Base-by-base conservation (phyloP, 768 basidiomycete genomes). In the Xanthoconium stramineum region DNA sequence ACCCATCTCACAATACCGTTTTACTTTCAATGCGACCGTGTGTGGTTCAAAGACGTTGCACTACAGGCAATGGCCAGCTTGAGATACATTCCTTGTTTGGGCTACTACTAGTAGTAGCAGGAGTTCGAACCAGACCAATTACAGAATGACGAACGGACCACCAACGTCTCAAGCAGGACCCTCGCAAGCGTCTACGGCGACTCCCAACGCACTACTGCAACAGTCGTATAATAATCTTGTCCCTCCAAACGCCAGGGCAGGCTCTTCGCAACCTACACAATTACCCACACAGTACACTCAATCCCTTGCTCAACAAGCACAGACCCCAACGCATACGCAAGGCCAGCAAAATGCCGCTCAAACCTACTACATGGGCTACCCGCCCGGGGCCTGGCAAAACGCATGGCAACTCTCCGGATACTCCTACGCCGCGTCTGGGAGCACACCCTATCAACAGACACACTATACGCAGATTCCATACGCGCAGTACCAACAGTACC, bases 131-230 rank as follows among this genome's bases (percentile, higher is more conserved):
- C 33, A 12, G 12, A 35, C 33, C 33, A 35, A 12, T 6, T 28
- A 37, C 12, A 1, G 14, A 57, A 80, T 77, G 76, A 72, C 73
- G 38, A 73, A 71, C 58, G 76, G 75, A 47, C 74, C 75, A 30
- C 75, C 75, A 37, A 61, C 78, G 5, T 69, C 73, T 12, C 76
- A 74, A 49, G 75, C 80, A 20, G 75, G 74, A 9, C 71, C 76
- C 19, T 75, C 77, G 17, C 64, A 67, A 24, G 38, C 39, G 30
- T 19, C 63, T 13, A 29, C 60, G 33, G 42, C 56, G 35, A 37
- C 52, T 5, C 45, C 61, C 33, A 55, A 15, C 47, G n/a, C 53
- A 15, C 50, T 45, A 29, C 28, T 38, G 10, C 55, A 57, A 38
- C 61, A 53, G 17, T 29, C 60, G 28, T 62, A 55, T 56, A 48